Evolutionary conservation across 2,329 filamentous ascomycete species (phyloP).

Genomic region (Fusarium pseudocircinatum): DNA sequence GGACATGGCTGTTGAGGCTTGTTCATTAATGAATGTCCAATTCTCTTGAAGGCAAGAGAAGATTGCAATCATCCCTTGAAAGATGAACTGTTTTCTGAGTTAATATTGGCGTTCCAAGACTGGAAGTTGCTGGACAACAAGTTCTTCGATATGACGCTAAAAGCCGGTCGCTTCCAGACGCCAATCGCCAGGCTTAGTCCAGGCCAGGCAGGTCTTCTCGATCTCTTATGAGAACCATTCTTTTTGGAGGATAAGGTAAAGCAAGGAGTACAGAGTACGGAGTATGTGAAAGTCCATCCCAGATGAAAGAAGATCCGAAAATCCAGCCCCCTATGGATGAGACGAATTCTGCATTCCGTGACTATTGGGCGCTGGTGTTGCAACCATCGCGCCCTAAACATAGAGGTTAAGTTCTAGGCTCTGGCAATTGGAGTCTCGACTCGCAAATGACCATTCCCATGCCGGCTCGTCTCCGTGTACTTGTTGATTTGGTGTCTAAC

Average conservation of each 20-base stretch:
- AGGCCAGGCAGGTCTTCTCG: neutral
- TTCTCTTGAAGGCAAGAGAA: neutral
- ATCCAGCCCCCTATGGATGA: neutral
- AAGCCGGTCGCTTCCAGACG: neutral
- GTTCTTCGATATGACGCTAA: slow-evolving; percentile 10
- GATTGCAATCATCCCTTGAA: neutral
- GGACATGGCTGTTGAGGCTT: slow-evolving; percentile 23
- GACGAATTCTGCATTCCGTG: slow-evolving; percentile 14
- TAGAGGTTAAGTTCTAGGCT: slow-evolving; percentile 27
- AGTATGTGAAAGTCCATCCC: neutral
- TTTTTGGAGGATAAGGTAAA: neutral
- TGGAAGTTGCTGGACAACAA: neutral
- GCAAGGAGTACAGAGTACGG: neutral
- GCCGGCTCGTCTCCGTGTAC: slow-evolving; percentile 7
- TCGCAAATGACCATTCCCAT: slow-evolving; percentile 7
- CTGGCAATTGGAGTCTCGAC: slow-evolving; percentile 10
- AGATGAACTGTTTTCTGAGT: neutral
- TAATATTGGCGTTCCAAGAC: neutral
- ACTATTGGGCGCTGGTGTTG: slow-evolving; percentile 19
- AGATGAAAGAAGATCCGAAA: neutral
- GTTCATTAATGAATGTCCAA: neutral
- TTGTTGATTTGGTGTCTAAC: slow-evolving; percentile 10
- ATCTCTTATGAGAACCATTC: neutral
- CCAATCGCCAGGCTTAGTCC: neutral
- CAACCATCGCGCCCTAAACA: slow-evolving; percentile 11